phyloP scores from a whole-genome alignment of 208 protist genomes.

The Kentomonas sorsogonicus region DNA sequence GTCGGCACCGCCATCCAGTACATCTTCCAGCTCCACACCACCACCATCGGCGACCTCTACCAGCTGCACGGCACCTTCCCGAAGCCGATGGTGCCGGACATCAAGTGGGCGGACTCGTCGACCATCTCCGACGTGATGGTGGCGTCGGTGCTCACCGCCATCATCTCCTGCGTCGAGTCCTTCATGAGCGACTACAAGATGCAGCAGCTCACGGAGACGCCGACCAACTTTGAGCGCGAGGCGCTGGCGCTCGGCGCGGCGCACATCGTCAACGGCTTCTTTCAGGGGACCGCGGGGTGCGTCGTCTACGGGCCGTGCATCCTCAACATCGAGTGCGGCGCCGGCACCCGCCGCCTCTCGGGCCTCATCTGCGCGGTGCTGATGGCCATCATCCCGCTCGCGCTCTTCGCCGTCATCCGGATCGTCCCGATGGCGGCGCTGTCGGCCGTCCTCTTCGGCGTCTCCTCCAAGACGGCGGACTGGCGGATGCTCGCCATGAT shows the following conservation, averaged over 20 bases:
- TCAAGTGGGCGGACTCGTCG: conserved; percentile 24
- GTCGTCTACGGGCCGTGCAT: conserved; percentile 47
- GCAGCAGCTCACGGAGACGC: conserved; percentile 43
- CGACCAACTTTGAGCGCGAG: conserved; percentile 54
- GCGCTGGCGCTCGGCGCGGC: conserved; percentile 31
- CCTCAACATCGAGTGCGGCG: conserved; percentile 47
- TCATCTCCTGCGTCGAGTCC: conserved; percentile 43
- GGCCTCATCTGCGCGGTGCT: conserved; percentile 44
- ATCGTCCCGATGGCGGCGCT: conserved; percentile 48
- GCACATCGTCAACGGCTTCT: conserved; percentile 55
- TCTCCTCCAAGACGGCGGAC: conserved; percentile 50
- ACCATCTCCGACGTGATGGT: conserved; percentile 37
- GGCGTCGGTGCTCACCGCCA: conserved; percentile 30
- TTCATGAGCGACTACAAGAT: conserved; percentile 55
- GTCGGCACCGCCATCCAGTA: conserved; percentile 53
- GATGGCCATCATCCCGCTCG: conserved; percentile 42
- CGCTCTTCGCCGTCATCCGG: conserved; percentile 38
- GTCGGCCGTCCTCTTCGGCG: conserved; percentile 39
- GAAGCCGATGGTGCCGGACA: conserved; percentile 25
- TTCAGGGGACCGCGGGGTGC: conserved; percentile 44
- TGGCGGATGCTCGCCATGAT: conserved; percentile 57
- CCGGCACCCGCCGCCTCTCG: conserved; percentile 35
- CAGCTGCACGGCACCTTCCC: conserved; percentile 36
- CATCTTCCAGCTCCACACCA: conserved; percentile 44
- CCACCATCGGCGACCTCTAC: conserved; percentile 49